These are phyloP conservation scores for Nemania serpens DNA, from an alignment of 2,329 filamentous ascomycete genomes.

Conservation along the genomic window DNA sequence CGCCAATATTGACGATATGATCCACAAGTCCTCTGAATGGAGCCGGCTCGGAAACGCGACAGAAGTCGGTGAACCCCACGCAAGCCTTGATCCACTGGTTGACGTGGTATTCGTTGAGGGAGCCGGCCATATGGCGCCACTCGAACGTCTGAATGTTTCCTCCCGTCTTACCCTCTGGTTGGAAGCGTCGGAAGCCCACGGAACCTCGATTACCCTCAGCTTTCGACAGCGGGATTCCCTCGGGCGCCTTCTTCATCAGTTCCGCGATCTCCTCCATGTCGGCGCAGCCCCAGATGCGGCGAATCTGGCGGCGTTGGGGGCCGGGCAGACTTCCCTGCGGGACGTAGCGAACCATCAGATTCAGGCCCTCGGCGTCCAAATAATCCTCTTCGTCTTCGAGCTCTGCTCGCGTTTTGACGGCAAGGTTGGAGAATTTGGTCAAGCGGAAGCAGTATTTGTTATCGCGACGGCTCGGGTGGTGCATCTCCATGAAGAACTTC, in stretches of 20 bases:
- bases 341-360: slow-evolving; percentile 24
- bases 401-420: neutral
- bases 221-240: too few relatives aligned
- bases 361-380: neutral
- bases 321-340: neutral
- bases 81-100: slow-evolving; percentile 32
- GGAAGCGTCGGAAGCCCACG: slow-evolving; percentile 31
- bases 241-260: slow-evolving; percentile 17
- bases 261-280: slow-evolving; percentile 25
- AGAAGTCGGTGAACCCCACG: slow-evolving; percentile 30
- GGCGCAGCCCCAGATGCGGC: slow-evolving; percentile 28
- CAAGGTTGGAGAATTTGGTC: slow-evolving; percentile 20
- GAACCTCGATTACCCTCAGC: slow-evolving; percentile 18
- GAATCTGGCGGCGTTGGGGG: slow-evolving; percentile 13
- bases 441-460: slow-evolving; percentile 23
- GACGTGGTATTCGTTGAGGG: slow-evolving; percentile 32
- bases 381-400: neutral
- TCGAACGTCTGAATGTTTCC: slow-evolving; percentile 37
- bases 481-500: slow-evolving; percentile 27
- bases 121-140: slow-evolving; percentile 36
- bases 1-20: neutral
- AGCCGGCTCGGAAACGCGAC: neutral
- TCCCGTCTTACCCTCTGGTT: slow-evolving; percentile 23
- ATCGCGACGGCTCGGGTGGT: slow-evolving; percentile 33
- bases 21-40: neutral